These are phyloP conservation scores for Claviceps sp. DNA, from an alignment of 2,329 filamentous ascomycete genomes.

Conservation along the genomic window DNA sequence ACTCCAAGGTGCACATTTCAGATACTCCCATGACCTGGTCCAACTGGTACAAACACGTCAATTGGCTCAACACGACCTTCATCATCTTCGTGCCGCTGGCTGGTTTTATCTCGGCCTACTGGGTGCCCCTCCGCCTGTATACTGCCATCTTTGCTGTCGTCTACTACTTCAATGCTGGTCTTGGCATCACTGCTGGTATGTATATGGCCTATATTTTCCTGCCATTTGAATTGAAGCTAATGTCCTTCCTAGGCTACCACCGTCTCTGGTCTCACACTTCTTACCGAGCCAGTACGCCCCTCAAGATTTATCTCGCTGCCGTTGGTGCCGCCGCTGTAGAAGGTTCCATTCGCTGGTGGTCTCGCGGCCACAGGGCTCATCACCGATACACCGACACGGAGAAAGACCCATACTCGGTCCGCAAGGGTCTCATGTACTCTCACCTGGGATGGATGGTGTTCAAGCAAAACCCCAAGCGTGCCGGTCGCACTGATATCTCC, in stretches of 20 bases:
- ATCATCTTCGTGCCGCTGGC: slow-evolving; percentile 65
- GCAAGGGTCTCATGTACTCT: slow-evolving; percentile 75
- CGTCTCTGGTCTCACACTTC: slow-evolving; percentile 78
- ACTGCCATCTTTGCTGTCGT: slow-evolving; percentile 60
- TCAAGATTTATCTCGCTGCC: slow-evolving; percentile 71
- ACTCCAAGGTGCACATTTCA: slow-evolving; percentile 69
- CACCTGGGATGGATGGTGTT: slow-evolving; percentile 79
- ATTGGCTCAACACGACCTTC: slow-evolving; percentile 80
- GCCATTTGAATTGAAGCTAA: background rate
- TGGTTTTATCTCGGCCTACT: slow-evolving; percentile 62
- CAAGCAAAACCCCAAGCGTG: slow-evolving; percentile 84
- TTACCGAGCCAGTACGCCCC: slow-evolving; percentile 62
- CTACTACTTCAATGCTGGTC: slow-evolving; percentile 75
- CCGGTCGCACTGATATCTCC: slow-evolving; percentile 77
- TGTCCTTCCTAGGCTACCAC: slow-evolving; percentile 27
- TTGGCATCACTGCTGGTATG: slow-evolving; percentile 67
- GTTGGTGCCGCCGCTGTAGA: slow-evolving; percentile 74
- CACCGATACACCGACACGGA: slow-evolving; percentile 88
- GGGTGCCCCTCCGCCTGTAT: slow-evolving; percentile 59
- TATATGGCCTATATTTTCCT: background rate
- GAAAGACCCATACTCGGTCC: slow-evolving; percentile 82
- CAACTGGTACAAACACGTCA: slow-evolving; percentile 88
- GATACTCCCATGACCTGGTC: slow-evolving; percentile 65
- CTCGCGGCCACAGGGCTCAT: slow-evolving; percentile 73
- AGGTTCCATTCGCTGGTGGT: slow-evolving; percentile 83